Evolutionary conservation across 2,329 filamentous ascomycete species (phyloP).

Genomic region (Sordariomycetes sp.): DNA sequence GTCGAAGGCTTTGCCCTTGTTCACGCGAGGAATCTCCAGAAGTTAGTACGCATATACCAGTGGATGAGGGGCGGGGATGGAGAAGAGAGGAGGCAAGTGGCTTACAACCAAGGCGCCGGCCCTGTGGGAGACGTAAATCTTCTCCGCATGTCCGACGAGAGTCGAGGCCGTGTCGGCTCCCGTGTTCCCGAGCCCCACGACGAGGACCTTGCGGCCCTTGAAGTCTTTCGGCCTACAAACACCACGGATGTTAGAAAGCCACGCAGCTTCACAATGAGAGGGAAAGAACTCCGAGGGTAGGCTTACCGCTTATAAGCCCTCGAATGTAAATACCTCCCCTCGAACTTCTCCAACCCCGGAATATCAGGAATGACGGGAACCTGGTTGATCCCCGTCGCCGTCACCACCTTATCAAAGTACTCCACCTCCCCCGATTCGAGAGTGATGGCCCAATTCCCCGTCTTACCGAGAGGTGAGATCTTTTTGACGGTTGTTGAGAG

Average conservation of each 20-base stretch:
- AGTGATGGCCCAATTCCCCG: constrained; percentile 14
- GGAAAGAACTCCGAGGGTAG: neutral
- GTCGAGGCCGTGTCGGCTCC: constrained; percentile 15
- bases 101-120: constrained; percentile 21
- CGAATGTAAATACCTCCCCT: constrained; percentile 24
- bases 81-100: neutral
- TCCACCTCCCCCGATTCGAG: constrained; percentile 3
- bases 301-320: constrained; percentile 18
- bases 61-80: neutral
- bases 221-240: constrained; percentile 15
- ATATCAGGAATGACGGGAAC: constrained; percentile 20
- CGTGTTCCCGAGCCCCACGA: constrained; percentile 28
- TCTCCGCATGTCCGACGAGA: constrained; percentile 18
- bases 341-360: constrained; percentile 19
- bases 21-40: constrained; percentile 11
- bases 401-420: constrained; percentile 22
- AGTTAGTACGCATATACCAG: no score
- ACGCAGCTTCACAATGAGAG: no score
- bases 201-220: constrained; percentile 24
- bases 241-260: neutral
- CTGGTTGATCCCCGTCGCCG: constrained; percentile 19
- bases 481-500: constrained; percentile 11
- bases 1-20: constrained; percentile 19
- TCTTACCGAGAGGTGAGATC: constrained; percentile 9
- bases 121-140: constrained; percentile 26